phyloP scores from a whole-genome alignment of 345 rosid genomes.

The Brassica juncea region DNA sequence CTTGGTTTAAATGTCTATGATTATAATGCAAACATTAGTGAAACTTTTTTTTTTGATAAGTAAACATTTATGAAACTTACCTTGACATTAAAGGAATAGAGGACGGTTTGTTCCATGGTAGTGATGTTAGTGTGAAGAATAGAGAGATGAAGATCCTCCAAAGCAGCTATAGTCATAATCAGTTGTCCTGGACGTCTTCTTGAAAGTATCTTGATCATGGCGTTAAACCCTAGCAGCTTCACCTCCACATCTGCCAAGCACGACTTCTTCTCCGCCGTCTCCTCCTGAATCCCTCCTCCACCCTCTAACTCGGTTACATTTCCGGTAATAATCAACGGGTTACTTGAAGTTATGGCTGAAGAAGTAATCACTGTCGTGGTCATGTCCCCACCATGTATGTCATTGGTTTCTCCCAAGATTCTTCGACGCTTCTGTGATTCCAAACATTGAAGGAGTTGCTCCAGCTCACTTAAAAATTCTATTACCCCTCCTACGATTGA shows the following conservation, averaged over 20 bases:
- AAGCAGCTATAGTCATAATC: conserved; percentile 75
- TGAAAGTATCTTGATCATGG: conserved; percentile 86
- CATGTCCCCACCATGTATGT: conserved; percentile 45
- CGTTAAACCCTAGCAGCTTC: conserved; percentile 87
- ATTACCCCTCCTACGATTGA: conserved; percentile 94
- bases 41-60: neutral
- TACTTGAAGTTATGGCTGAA: neutral
- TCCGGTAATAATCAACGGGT: conserved; percentile 24
- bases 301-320: conserved; percentile 29
- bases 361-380: conserved; percentile 37
- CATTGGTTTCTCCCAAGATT: conserved; percentile 52
- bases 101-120: conserved; percentile 92
- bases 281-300: conserved; percentile 47
- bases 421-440: conserved; percentile 86
- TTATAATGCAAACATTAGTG: neutral
- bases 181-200: conserved; percentile 91
- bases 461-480: conserved; percentile 88
- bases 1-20: neutral
- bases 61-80: conserved; percentile 39
- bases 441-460: conserved; percentile 83
- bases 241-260: conserved; percentile 89
- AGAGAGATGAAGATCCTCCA: conserved; percentile 83
- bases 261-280: conserved; percentile 84
- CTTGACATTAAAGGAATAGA: conserved; percentile 93
- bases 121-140: conserved; percentile 92